Percentiles rank a stretch among this genome's conserved stretches.
Evolutionary conservation across 164 flowering plant species (phyloP).

Genomic region (Pachysandra terminalis): DNA sequence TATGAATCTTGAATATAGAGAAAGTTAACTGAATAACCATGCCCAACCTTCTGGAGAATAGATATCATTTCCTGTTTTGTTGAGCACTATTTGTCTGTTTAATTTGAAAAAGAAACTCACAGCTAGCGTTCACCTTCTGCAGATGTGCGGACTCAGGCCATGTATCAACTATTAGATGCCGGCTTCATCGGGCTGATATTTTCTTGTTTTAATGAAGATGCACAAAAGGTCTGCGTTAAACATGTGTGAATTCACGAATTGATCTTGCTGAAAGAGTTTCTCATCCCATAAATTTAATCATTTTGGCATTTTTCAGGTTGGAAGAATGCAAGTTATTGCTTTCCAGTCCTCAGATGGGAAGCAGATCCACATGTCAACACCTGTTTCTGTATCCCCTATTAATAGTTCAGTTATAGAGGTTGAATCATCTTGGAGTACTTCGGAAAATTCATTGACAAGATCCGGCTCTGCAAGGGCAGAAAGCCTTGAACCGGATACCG

Average conservation of each 20-base stretch:
- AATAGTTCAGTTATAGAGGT: constrained; percentile 52
- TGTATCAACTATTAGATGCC: constrained; percentile 96
- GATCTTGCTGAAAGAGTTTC: not conserved
- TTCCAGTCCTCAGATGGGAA: constrained; percentile 96
- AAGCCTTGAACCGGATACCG: constrained; percentile 55
- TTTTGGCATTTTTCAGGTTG: constrained; percentile 50
- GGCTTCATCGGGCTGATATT: constrained; percentile 97
- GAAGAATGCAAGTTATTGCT: constrained; percentile 95
- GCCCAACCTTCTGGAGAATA: not conserved
- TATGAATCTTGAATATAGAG: not conserved
- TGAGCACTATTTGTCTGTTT: not conserved
- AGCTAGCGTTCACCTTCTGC: constrained; percentile 24
- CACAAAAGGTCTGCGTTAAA: constrained; percentile 57
- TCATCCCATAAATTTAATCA: constrained; percentile 1
- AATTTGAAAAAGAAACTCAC: constrained; percentile 8
- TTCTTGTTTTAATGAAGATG: constrained; percentile 97
- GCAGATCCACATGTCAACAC: constrained; percentile 43
- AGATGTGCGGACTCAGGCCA: constrained; percentile 97
- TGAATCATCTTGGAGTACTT: constrained; percentile 66
- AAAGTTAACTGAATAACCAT: not conserved
- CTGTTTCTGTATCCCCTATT: constrained; percentile 49
- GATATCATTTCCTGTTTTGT: not conserved
- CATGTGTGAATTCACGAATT: not conserved
- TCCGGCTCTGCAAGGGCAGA: constrained; percentile 44
- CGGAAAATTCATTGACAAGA: constrained; percentile 38